These are phyloP conservation scores for Amauroascus verrucosus DNA, from an alignment of 2,329 filamentous ascomycete species.

Conservation along the genomic window DNA sequence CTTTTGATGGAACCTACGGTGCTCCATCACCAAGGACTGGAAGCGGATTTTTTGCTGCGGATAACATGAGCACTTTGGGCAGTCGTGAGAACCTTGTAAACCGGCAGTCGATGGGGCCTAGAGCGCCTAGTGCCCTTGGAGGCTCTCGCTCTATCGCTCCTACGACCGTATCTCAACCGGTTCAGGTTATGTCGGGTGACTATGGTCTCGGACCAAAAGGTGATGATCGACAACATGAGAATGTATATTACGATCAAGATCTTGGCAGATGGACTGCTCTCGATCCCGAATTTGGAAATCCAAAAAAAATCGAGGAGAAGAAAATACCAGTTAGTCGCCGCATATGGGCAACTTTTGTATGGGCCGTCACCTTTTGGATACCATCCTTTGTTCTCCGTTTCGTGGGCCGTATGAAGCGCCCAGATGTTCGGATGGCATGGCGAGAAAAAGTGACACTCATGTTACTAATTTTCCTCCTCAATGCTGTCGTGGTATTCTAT, in stretches of 20 bases:
- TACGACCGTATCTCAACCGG: slow-evolving; percentile 46
- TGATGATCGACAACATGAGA: slow-evolving; percentile 61
- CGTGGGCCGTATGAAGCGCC: slow-evolving; percentile 89
- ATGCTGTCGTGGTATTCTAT: slow-evolving; percentile 77
- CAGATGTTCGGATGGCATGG: slow-evolving; percentile 95
- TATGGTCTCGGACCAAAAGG: slow-evolving; percentile 84
- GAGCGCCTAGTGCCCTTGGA: slow-evolving; percentile 39
- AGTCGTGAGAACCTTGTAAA: slow-evolving; percentile 60
- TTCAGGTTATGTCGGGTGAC: slow-evolving; percentile 60
- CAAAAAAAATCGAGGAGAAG: slow-evolving; percentile 64
- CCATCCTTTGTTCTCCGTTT: slow-evolving; percentile 73
- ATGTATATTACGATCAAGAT: slow-evolving; percentile 60
- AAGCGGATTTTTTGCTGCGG: slow-evolving; percentile 59
- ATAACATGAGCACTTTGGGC: slow-evolving; percentile 52
- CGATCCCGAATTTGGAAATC: slow-evolving; percentile 68
- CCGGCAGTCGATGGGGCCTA: slow-evolving; percentile 34
- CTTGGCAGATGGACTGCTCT: slow-evolving; percentile 56
- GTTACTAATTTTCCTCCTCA: slow-evolving; percentile 68
- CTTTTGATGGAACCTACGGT: slow-evolving; percentile 64
- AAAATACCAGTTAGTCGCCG: slow-evolving; percentile 55
- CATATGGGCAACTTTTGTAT: slow-evolving; percentile 71
- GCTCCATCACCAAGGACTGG: slow-evolving; percentile 44
- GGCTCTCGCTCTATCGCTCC: slow-evolving; percentile 45
- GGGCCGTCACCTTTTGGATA: slow-evolving; percentile 87
- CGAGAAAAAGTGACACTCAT: slow-evolving; percentile 84